phyloP scores from a whole-genome alignment of 2,329 filamentous ascomycete species.

The Neopestalotiopsis sp. region DNA sequence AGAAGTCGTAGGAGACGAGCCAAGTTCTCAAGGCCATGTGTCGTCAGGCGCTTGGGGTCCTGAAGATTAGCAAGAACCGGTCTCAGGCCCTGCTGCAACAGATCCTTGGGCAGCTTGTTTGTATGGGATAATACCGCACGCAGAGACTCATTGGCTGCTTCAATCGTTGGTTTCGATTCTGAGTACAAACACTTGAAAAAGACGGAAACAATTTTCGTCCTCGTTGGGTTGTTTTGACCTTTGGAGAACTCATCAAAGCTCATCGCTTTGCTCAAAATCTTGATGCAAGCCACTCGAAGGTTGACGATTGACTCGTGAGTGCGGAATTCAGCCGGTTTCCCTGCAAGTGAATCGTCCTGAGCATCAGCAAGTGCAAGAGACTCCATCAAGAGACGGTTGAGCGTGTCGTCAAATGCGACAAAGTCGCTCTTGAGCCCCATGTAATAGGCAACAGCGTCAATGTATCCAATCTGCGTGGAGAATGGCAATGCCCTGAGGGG shows the following conservation, averaged over 20 bases:
- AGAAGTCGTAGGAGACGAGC: conserved; percentile 87
- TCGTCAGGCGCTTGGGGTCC: conserved; percentile 87
- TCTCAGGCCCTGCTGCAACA: conserved; percentile 90
- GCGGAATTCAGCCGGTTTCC: conserved; percentile 92
- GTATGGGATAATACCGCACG: conserved; percentile 87
- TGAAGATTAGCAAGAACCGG: conserved; percentile 97
- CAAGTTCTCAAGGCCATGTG: conserved; percentile 88
- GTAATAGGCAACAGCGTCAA: conserved; percentile 96
- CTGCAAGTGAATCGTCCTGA: conserved; percentile 87
- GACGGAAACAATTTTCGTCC: conserved; percentile 81
- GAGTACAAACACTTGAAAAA: conserved; percentile 99
- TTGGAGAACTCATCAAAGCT: conserved; percentile 89
- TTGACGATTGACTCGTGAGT: conserved; percentile 96
- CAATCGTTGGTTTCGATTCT: conserved; percentile 88
- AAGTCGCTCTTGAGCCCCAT: conserved; percentile 88
- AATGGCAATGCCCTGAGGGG: conserved; percentile 92
- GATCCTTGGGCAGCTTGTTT: conserved; percentile 90
- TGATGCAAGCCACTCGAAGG: conserved; percentile 90
- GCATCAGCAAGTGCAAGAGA: conserved; percentile 93
- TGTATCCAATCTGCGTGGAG: conserved; percentile 94
- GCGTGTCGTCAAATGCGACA: conserved; percentile 87
- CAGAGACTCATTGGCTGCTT: conserved; percentile 89
- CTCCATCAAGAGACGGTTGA: conserved; percentile 91
- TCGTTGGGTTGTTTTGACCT: conserved; percentile 68
- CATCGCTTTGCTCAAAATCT: conserved; percentile 91